Evolutionary conservation across 148 eudicot genomes (phyloP).

Genomic region (Hydrangea macrophylla): DNA sequence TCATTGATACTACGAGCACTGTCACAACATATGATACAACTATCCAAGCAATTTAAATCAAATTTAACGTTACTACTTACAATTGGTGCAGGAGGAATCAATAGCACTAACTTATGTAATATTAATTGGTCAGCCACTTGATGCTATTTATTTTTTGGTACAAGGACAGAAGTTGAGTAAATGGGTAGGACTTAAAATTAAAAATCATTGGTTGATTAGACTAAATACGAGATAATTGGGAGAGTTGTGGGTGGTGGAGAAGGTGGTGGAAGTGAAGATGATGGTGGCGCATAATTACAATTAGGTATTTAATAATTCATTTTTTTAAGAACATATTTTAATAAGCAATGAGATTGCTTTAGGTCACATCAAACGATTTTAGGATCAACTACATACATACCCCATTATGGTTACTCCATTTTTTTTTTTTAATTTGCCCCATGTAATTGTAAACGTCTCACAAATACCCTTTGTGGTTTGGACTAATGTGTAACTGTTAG

Average conservation of each 20-base stretch:
- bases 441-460: no score
- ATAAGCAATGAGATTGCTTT: slow-evolving; percentile 12
- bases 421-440: no score
- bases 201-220: slow-evolving; percentile 4
- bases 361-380: slow-evolving; percentile 12
- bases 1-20: no score
- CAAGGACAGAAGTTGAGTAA: no score
- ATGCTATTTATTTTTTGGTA: not conserved
- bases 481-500: no score
- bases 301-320: not conserved
- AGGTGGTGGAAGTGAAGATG: not conserved
- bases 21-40: no score
- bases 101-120: not conserved
- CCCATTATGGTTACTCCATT: no score
- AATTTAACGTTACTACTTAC: no score
- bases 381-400: no score
- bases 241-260: not conserved
- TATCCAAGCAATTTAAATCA: no score
- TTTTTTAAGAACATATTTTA: not conserved
- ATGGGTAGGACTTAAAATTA: slow-evolving; percentile 3
- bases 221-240: not conserved
- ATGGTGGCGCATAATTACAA: not conserved
- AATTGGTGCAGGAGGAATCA: slow-evolving; percentile 13
- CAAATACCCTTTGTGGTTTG: no score
- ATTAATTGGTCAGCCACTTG: not conserved